phyloP scores from a whole-genome alignment of 768 basidiomycete species.

The Suillus sp. region DNA sequence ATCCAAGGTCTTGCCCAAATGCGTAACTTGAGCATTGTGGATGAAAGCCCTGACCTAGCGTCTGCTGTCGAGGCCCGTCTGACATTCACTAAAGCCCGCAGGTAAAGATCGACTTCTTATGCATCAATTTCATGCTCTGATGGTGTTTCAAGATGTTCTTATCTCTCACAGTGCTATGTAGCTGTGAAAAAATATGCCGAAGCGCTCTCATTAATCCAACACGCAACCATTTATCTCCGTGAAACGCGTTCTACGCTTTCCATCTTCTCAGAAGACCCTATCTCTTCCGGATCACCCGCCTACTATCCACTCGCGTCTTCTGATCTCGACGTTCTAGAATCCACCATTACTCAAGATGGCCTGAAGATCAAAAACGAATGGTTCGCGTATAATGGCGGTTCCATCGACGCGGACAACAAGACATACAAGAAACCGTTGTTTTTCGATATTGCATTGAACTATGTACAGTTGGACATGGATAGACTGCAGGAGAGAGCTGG shows the following conservation, averaged over 20 bases:
- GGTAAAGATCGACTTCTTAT: slow-evolving; percentile 41
- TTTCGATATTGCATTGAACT: slow-evolving; percentile 94
- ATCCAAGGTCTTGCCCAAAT: slow-evolving; percentile 86
- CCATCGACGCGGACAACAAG: slow-evolving; percentile 44
- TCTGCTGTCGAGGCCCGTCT: slow-evolving; percentile 76
- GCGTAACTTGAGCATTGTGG: slow-evolving; percentile 79
- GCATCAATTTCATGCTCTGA: not conserved
- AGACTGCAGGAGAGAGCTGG: slow-evolving; percentile 71
- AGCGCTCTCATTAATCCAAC: slow-evolving; percentile 69
- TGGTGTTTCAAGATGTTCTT: slow-evolving; percentile 56
- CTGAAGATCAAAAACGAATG: slow-evolving; percentile 68
- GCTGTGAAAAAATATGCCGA: slow-evolving; percentile 72
- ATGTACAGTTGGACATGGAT: slow-evolving; percentile 85
- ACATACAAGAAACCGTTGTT: slow-evolving; percentile 82
- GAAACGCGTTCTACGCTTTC: slow-evolving; percentile 61
- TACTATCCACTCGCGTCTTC: slow-evolving; percentile 57
- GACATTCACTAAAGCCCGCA: slow-evolving; percentile 72
- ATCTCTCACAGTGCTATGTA: slow-evolving; percentile 76
- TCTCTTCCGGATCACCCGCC: slow-evolving; percentile 39
- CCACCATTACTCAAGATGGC: slow-evolving; percentile 47
- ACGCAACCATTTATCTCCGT: slow-evolving; percentile 71
- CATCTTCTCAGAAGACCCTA: slow-evolving; percentile 48
- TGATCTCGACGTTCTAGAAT: slow-evolving; percentile 56
- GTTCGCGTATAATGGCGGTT: slow-evolving; percentile 78
- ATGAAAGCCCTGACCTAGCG: slow-evolving; percentile 83